Evolutionary conservation across 2,329 filamentous ascomycete genomes (phyloP).

Genomic region (Ophioceras dolichostomum): DNA sequence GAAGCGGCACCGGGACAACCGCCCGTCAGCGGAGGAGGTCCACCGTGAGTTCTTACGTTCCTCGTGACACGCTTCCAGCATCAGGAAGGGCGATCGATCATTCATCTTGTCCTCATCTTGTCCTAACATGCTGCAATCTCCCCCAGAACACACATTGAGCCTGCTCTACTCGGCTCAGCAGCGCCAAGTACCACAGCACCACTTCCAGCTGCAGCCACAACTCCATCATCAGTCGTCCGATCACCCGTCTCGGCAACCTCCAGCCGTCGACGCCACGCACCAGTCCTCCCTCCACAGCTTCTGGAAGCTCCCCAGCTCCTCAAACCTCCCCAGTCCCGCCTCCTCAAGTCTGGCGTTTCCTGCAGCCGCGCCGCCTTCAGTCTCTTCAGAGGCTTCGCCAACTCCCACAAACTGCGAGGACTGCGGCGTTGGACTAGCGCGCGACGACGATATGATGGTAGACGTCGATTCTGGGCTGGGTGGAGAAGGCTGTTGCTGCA

Average conservation of each 20-base stretch:
- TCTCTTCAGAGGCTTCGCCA: slow-evolving; percentile 6
- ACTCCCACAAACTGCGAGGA: slow-evolving; percentile 36
- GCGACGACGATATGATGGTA: slow-evolving; percentile 24
- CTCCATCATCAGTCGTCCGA: slow-evolving; percentile 7
- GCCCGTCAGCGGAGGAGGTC: slow-evolving; percentile 42
- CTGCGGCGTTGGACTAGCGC: slow-evolving; percentile 23
- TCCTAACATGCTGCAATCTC: too few species aligned
- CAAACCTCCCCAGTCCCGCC: slow-evolving; percentile 8
- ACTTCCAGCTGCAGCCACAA: slow-evolving; percentile 5
- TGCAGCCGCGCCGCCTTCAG: slow-evolving; percentile 12
- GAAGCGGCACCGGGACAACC: slow-evolving; percentile 47
- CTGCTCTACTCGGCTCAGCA: slow-evolving; percentile 39
- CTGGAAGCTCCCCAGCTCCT: slow-evolving; percentile 37
- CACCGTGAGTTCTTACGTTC: slow-evolving; percentile 40
- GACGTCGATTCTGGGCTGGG: slow-evolving; percentile 19
- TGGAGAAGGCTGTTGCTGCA: slow-evolving; percentile 24
- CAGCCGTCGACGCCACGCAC: slow-evolving; percentile 6
- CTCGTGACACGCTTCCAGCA: too few species aligned
- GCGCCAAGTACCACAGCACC: slow-evolving; percentile 4
- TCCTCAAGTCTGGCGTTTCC: too few species aligned
- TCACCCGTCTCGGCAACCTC: too few species aligned
- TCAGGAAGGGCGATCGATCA: too few species aligned
- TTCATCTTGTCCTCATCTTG: too few species aligned
- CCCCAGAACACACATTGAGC: slow-evolving; percentile 41
- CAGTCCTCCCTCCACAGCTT: slow-evolving; percentile 48